Base-by-base conservation (phyloP, 2,329 filamentous ascomycete genomes). In the Curvularia spicifera region DNA sequence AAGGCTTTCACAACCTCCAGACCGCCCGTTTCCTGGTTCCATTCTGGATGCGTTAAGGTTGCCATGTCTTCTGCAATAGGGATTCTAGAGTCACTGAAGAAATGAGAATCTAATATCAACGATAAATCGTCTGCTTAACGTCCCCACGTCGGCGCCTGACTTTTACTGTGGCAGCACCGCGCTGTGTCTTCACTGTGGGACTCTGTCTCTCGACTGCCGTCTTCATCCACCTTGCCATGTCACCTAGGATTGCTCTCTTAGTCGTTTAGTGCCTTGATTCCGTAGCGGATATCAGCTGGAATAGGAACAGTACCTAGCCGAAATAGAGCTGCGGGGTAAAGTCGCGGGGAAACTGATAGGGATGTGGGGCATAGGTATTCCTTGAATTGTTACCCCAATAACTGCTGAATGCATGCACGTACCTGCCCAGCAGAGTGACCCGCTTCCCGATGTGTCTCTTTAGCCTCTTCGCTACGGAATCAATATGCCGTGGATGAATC, bases 21-120 rank as follows among this genome's bases (percentile, higher is more conserved):
- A n/a, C 68, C 73, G 2, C 71, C 69, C 0, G 71, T 76, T 53
- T 71, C 64, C 33, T 71, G 44, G 28, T 68, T 60, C 71, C 71
- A 76, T 45, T 74, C 72, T 8, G 69, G 65, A 57, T 80, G 76
- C 9, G 71, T 71, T 26, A 78, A 74, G n/a, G 63, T 40, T 26
- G 31, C 42, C 56, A 58, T 51, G 5, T 24, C 22, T 13, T 2
- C n/a, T 31, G 12, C 9, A 13, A 26, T n/a, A 10, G 13, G 2
- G 18, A 9, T 13, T 22, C 2, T 31, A 10, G 15, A 20, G 26
- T 6, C 4, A 29, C 10, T 31, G 44, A n/a, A 46, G n/a, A 31
- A 3, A 6, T 31, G n/a, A 13, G 2, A 7, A 3, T 15, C 4
- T 24, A 5, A 18, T 43, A 15, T 26, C 3, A 6, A 43, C 15